phyloP scores from a whole-genome alignment of 1,284 basidiomycete species.

The Exsudoporus floridanus region DNA sequence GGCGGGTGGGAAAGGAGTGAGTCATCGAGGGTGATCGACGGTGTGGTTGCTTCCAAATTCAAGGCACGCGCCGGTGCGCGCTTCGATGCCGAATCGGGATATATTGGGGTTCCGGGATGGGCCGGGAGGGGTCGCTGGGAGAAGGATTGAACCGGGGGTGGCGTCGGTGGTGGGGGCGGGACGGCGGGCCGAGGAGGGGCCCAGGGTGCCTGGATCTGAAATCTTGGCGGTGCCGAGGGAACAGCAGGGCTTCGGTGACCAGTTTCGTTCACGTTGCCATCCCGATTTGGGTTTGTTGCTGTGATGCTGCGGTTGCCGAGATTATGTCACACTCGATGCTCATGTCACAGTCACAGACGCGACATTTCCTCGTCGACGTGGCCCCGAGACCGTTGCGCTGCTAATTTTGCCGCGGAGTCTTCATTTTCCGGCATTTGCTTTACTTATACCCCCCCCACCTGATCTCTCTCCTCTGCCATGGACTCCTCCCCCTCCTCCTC shows the following conservation, averaged over 20 bases:
- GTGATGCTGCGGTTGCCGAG: constrained; percentile 38
- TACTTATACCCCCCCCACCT: constrained; percentile 26
- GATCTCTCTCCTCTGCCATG: constrained; percentile 22
- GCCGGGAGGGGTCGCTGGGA: constrained; percentile 16
- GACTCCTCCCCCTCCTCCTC: constrained; percentile 43
- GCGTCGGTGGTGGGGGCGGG: constrained; percentile 22
- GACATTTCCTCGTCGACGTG: constrained; percentile 39
- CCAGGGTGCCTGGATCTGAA: constrained; percentile 31
- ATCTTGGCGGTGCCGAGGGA: constrained; percentile 40
- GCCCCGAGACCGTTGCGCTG: constrained; percentile 30
- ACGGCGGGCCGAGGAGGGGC: constrained; percentile 23
- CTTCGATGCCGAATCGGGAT: constrained; percentile 30
- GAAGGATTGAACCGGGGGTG: constrained; percentile 22
- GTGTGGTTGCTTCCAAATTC: constrained; percentile 32
- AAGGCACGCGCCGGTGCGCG: constrained; percentile 27
- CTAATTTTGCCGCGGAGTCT: constrained; percentile 36
- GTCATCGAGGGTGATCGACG: constrained; percentile 39
- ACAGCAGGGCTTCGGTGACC: constrained; percentile 28
- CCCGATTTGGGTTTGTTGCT: constrained; percentile 34
- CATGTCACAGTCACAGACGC: constrained; percentile 30
- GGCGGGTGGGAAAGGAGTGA: constrained; percentile 8
- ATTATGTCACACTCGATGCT: constrained; percentile 34
- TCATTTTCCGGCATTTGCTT: constrained; percentile 23
- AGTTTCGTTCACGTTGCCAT: constrained; percentile 33
- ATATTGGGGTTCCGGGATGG: constrained; percentile 25